Evolutionary conservation across 768 basidiomycete species (phyloP).

Genomic region (Suillus discolor): DNA sequence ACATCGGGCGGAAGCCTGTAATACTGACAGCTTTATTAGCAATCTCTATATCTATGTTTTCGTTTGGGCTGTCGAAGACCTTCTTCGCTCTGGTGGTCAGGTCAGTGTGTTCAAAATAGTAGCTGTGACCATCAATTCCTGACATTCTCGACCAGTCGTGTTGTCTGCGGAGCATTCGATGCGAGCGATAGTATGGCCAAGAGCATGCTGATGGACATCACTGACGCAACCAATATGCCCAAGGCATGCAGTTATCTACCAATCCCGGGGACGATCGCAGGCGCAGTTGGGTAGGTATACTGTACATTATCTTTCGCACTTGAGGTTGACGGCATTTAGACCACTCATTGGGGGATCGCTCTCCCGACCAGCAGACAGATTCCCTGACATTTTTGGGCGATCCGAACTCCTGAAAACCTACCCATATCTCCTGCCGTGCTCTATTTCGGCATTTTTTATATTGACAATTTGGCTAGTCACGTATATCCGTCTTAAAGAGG

Average conservation of each 20-base stretch:
- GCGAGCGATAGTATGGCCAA: constrained; percentile 57
- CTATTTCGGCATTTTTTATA: constrained; percentile 59
- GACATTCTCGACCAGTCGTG: constrained; percentile 33
- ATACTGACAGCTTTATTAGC: constrained; percentile 47
- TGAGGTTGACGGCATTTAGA: constrained; percentile 33
- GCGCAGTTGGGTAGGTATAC: constrained; percentile 41
- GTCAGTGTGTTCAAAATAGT: constrained; percentile 19
- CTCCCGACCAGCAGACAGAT: constrained; percentile 65
- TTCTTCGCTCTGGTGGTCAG: constrained; percentile 14
- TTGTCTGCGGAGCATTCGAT: constrained; percentile 48
- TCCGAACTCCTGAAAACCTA: constrained; percentile 59
- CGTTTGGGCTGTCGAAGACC: constrained; percentile 49
- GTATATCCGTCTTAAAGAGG: constrained; percentile 58
- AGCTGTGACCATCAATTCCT: neutral
- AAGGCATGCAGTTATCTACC: constrained; percentile 63
- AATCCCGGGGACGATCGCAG: constrained; percentile 43
- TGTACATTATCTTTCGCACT: neutral
- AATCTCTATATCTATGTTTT: constrained; percentile 45
- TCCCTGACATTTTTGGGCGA: constrained; percentile 59
- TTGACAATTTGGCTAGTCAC: constrained; percentile 51
- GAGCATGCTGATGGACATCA: constrained; percentile 44
- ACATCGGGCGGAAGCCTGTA: constrained; percentile 50
- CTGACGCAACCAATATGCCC: constrained; percentile 31
- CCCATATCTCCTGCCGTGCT: constrained; percentile 76
- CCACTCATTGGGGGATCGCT: constrained; percentile 62